Percentiles rank a stretch among this genome's conserved stretches.
phyloP scores from a whole-genome alignment of 2,329 filamentous ascomycete genomes.

The Alternaria angustiovoidea region DNA sequence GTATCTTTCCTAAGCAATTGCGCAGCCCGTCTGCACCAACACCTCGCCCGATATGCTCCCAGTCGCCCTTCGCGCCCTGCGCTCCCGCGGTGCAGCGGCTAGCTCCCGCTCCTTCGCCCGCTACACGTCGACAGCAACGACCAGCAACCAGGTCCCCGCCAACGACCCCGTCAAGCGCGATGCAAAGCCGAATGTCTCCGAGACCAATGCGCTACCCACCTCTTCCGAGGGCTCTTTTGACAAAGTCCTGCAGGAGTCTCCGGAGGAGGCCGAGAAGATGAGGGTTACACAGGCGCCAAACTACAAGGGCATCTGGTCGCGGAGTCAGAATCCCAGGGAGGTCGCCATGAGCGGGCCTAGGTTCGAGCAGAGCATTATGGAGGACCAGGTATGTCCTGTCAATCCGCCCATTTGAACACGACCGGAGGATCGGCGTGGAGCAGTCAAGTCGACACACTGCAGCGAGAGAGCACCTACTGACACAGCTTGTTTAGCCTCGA shows the following conservation, averaged over 20 bases:
- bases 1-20: slow-evolving; percentile 20
- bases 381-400: slow-evolving; percentile 75
- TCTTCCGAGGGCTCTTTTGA: slow-evolving; percentile 61
- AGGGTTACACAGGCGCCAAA: slow-evolving; percentile 84
- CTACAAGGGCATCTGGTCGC: slow-evolving; percentile 79
- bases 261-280: slow-evolving; percentile 62
- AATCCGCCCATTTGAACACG: background rate
- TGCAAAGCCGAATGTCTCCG: slow-evolving; percentile 62
- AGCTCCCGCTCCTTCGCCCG: slow-evolving; percentile 34
- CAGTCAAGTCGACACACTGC: background rate
- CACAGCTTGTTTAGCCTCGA: slow-evolving; percentile 70
- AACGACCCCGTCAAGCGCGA: slow-evolving; percentile 67
- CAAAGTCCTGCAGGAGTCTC: slow-evolving; percentile 63
- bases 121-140: slow-evolving; percentile 33
- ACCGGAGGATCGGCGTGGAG: background rate
- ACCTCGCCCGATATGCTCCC: slow-evolving; percentile 34
- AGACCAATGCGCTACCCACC: slow-evolving; percentile 67
- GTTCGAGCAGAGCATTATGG: slow-evolving; percentile 97
- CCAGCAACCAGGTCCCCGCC: slow-evolving; percentile 71
- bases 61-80: slow-evolving; percentile 39
- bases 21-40: slow-evolving; percentile 26
- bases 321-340: slow-evolving; percentile 81
- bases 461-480: slow-evolving; percentile 29
- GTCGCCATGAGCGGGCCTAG: slow-evolving; percentile 91
- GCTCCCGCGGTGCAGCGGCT: slow-evolving; percentile 33